A percentile compares a stretch with the other conserved stretches of the same genome.
Conservation (phyloP, 2,329 filamentous ascomycete genomes). For the Penicillium sp. region DNA sequence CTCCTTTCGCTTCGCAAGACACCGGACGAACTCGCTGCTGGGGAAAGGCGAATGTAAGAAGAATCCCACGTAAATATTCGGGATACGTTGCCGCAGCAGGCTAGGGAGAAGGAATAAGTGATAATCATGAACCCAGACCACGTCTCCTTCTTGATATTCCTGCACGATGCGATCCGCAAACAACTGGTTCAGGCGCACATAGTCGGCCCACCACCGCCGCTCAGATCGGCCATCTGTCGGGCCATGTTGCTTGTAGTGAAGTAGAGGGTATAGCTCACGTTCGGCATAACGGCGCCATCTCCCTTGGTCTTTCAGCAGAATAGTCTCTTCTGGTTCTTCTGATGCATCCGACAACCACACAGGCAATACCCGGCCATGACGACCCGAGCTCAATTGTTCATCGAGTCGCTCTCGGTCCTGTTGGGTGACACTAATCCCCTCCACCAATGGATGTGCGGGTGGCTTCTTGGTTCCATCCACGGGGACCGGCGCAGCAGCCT, state of each 20-base stretch:
- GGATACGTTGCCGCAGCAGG: conserved; percentile 79
- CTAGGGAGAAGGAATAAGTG: conserved; percentile 87
- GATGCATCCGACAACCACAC: conserved; percentile 84
- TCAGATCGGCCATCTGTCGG: conserved; percentile 81
- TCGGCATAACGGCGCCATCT: conserved; percentile 90
- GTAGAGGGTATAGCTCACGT: conserved; percentile 85
- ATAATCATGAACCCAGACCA: conserved; percentile 92
- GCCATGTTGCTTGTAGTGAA: conserved; percentile 95
- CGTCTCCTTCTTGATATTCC: conserved; percentile 86
- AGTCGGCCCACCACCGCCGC: conserved; percentile 84
- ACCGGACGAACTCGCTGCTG: conserved; percentile 91
- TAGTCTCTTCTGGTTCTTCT: conserved; percentile 66
- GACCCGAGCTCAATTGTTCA: conserved; percentile 68
- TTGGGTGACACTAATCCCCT: conserved; percentile 69
- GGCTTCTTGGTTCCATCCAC: conserved; percentile 61
- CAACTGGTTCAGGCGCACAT: conserved; percentile 86
- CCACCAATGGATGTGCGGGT: conserved; percentile 59
- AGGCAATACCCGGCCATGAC: conserved; percentile 75
- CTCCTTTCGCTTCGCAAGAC: conserved; percentile 83
- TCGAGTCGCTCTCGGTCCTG: conserved; percentile 73
- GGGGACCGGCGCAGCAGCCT: conserved; percentile 76
- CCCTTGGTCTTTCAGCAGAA: conserved; percentile 75
- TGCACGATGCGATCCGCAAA: conserved; percentile 88
- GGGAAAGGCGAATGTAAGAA: conserved; percentile 94
- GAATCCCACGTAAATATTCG: conserved; percentile 91